These are phyloP conservation scores for Didymella pomorum DNA, from an alignment of 2,329 filamentous ascomycete species.

Conservation along the genomic window DNA sequence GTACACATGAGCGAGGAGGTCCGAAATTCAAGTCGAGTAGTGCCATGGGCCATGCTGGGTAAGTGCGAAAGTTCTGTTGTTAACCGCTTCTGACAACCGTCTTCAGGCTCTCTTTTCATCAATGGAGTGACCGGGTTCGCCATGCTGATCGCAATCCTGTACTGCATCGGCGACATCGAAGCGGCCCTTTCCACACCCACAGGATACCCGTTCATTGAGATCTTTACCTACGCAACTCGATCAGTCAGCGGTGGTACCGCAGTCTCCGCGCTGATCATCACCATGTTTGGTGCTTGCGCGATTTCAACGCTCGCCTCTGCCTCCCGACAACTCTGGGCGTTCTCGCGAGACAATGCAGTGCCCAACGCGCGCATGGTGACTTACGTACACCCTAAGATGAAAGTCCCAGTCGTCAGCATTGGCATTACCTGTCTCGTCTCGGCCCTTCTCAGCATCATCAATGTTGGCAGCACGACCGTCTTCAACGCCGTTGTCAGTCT, in stretches of 20 bases:
- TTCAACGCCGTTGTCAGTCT: conserved; percentile 35
- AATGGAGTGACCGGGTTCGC: conserved; percentile 28
- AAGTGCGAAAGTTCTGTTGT: not conserved
- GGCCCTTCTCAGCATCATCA: conserved; percentile 26
- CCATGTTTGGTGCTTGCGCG: conserved; percentile 40
- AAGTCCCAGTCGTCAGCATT: conserved; percentile 30
- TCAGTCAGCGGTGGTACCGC: conserved; percentile 52
- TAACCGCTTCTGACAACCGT: not conserved
- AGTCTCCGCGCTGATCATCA: conserved; percentile 43
- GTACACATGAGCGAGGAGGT: conserved; percentile 29
- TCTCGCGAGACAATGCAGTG: conserved; percentile 49
- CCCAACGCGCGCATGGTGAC: conserved; percentile 36
- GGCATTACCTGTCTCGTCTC: conserved; percentile 19
- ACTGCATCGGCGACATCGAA: conserved; percentile 44
- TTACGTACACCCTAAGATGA: conserved; percentile 25
- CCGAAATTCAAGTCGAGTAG: conserved; percentile 26
- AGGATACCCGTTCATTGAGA: conserved; percentile 55
- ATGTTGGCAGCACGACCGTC: conserved; percentile 27
- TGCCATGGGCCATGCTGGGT: conserved; percentile 25
- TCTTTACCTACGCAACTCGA: conserved; percentile 46
- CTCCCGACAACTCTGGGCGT: conserved; percentile 46
- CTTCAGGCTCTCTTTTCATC: conserved; percentile 36
- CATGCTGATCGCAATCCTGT: conserved; percentile 45
- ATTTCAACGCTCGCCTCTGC: conserved; percentile 44
- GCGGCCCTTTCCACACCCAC: conserved; percentile 40